Percentiles rank a stretch among this genome's conserved stretches.
These are phyloP conservation scores for Penicillium glabrum DNA, from an alignment of 2,329 filamentous ascomycete genomes.

Conservation along the genomic window DNA sequence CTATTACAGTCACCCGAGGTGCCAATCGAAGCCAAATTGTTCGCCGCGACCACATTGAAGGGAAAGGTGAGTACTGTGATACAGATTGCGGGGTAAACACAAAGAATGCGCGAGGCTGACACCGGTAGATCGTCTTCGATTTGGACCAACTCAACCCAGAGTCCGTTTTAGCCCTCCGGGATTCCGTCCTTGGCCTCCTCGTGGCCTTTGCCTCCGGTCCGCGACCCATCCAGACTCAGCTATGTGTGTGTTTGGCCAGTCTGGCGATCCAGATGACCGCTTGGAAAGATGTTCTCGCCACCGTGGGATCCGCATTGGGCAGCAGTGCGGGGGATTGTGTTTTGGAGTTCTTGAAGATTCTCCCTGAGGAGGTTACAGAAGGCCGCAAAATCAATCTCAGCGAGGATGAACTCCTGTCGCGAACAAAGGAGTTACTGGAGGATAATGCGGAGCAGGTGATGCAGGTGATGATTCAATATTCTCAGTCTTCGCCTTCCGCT, in stretches of 20 bases:
- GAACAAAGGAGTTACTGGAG: conserved; percentile 85
- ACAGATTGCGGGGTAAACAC: neutral
- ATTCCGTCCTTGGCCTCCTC: conserved; percentile 78
- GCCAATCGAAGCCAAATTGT: conserved; percentile 83
- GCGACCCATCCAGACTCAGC: conserved; percentile 80
- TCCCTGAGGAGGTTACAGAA: conserved; percentile 98
- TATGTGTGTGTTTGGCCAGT: conserved; percentile 92
- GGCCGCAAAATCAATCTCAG: conserved; percentile 98
- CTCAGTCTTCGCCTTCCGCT: conserved; percentile 79
- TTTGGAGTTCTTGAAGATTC: conserved; percentile 91
- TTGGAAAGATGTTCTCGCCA: conserved; percentile 89
- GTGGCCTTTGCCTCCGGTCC: conserved; percentile 79
- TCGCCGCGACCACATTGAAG: conserved; percentile 94
- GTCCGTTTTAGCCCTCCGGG: conserved; percentile 74
- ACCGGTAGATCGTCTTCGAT: conserved; percentile 85
- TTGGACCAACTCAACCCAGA: conserved; percentile 79
- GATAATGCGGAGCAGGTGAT: conserved; percentile 89
- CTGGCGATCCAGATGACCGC: conserved; percentile 93
- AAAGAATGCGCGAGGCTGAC: conserved; percentile 21
- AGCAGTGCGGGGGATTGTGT: conserved; percentile 76
- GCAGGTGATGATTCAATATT: conserved; percentile 82
- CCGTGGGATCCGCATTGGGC: conserved; percentile 74
- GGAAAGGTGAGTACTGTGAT: conserved; percentile 71
- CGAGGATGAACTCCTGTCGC: conserved; percentile 88
- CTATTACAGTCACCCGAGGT: conserved; percentile 77